phyloP scores from a whole-genome alignment of 352 stramenopile genomes.

The Achlya hypogyna region DNA sequence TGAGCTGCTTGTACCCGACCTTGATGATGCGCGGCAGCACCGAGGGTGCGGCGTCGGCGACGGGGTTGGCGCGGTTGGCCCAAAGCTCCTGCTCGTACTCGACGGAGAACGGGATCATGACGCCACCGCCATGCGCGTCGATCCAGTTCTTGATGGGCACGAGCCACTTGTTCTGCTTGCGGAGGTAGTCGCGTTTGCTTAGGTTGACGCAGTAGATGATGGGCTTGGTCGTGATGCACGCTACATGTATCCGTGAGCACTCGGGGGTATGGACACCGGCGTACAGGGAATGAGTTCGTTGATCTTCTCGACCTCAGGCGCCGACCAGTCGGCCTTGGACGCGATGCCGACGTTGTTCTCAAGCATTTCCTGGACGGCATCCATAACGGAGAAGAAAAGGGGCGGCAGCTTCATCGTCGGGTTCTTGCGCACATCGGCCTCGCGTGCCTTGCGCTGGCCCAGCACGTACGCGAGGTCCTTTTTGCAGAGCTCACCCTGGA shows the following conservation, averaged over 20 bases:
- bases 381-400: conserved; percentile 34
- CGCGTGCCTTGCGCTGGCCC: conserved; percentile 21
- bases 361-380: conserved; percentile 60
- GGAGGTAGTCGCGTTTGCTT: conserved; percentile 84
- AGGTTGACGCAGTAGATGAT: conserved; percentile 93
- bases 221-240: conserved; percentile 72
- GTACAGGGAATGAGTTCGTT: conserved; percentile 45
- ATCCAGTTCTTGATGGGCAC: conserved; percentile 87
- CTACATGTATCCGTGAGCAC: background rate
- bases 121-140: conserved; percentile 71
- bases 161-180: conserved; percentile 89
- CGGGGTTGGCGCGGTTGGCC: conserved; percentile 35
- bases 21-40: conserved; percentile 88
- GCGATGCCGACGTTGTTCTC: conserved; percentile 62
- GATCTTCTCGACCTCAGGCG: conserved; percentile 68
- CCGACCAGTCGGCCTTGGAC: conserved; percentile 49
- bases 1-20: conserved; percentile 83
- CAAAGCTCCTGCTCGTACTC: conserved; percentile 84
- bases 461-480: conserved; percentile 20
- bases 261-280: background rate
- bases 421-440: conserved; percentile 25
- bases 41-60: conserved; percentile 24
- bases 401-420: conserved; percentile 26
- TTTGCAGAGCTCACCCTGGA: conserved; percentile 70
- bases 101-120: conserved; percentile 89